phyloP scores from a whole-genome alignment of 495 filamentous ascomycete genomes.

The Penicillium turbatum region DNA sequence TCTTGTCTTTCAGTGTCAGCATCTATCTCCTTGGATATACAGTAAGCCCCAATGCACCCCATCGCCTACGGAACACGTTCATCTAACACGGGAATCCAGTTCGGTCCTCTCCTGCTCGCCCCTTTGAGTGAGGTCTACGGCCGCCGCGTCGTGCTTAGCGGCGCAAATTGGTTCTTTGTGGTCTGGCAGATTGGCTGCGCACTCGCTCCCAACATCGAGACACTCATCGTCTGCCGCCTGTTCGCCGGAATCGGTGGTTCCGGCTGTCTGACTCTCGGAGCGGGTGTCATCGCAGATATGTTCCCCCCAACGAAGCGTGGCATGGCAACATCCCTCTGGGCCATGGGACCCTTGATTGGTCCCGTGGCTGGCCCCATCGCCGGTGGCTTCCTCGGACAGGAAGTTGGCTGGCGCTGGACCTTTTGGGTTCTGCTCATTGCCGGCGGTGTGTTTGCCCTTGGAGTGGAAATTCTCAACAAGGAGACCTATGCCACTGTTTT shows the following conservation, averaged over 20 bases:
- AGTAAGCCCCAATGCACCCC: slow-evolving; percentile 20
- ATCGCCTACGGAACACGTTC: not conserved
- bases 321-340: slow-evolving; percentile 29
- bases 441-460: slow-evolving; percentile 34
- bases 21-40: slow-evolving; percentile 59
- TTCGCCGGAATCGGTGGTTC: slow-evolving; percentile 48
- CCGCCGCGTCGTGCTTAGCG: slow-evolving; percentile 45
- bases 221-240: slow-evolving; percentile 50
- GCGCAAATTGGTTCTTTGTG: slow-evolving; percentile 50
- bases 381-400: slow-evolving; percentile 47
- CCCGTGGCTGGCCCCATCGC: slow-evolving; percentile 49
- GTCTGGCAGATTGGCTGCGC: slow-evolving; percentile 50
- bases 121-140: slow-evolving; percentile 55
- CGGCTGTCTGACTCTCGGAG: slow-evolving; percentile 48
- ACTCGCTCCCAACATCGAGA: slow-evolving; percentile 39
- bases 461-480: slow-evolving; percentile 32
- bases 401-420: slow-evolving; percentile 52
- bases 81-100: slow-evolving; percentile 13
- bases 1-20: slow-evolving; percentile 50
- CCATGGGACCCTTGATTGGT: slow-evolving; percentile 37
- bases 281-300: slow-evolving; percentile 52
- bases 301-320: slow-evolving; percentile 48
- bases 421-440: slow-evolving; percentile 53
- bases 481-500: slow-evolving; percentile 55
- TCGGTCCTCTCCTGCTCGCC: slow-evolving; percentile 42